These are phyloP conservation scores for Claviceps humidiphila DNA, from an alignment of 2,329 filamentous ascomycete genomes.

Conservation along the genomic window DNA sequence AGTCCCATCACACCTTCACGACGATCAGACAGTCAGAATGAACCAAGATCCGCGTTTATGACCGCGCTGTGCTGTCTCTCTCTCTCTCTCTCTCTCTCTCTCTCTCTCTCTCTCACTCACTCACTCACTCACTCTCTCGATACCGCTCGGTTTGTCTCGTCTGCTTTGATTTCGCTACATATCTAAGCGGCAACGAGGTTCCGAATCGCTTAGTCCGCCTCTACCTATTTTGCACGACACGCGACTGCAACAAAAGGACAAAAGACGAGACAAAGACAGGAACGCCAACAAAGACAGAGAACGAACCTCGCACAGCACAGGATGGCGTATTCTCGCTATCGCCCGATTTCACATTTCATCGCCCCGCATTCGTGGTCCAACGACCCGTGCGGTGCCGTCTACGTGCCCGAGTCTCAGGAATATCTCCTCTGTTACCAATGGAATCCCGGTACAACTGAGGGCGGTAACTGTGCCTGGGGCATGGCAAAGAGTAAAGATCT, in stretches of 20 bases:
- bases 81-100: background rate
- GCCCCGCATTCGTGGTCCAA: slow-evolving; percentile 25
- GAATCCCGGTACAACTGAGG: slow-evolving; percentile 12
- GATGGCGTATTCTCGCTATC: slow-evolving; percentile 5
- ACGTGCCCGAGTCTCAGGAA: slow-evolving; percentile 24
- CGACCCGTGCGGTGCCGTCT: slow-evolving; percentile 29
- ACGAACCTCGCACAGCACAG: background rate
- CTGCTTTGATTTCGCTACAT: no score
- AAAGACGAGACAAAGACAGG: background rate
- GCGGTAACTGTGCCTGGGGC: slow-evolving; percentile 16
- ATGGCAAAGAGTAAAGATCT: slow-evolving; percentile 26
- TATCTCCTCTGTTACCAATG: slow-evolving; percentile 29
- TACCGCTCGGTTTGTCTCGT: no score
- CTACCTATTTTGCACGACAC: no score
- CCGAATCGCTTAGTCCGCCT: no score
- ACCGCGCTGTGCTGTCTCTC: background rate
- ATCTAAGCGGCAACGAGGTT: no score
- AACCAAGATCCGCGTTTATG: background rate
- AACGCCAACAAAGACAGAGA: background rate
- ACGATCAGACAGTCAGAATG: background rate
- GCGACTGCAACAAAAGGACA: background rate
- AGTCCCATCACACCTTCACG: background rate
- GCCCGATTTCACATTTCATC: slow-evolving; percentile 19
- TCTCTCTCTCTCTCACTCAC: background rate
- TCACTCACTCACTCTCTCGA: background rate